Evolutionary conservation across 78 protist genomes (phyloP).

Genomic region (Polysphondylium violaceum): DNA sequence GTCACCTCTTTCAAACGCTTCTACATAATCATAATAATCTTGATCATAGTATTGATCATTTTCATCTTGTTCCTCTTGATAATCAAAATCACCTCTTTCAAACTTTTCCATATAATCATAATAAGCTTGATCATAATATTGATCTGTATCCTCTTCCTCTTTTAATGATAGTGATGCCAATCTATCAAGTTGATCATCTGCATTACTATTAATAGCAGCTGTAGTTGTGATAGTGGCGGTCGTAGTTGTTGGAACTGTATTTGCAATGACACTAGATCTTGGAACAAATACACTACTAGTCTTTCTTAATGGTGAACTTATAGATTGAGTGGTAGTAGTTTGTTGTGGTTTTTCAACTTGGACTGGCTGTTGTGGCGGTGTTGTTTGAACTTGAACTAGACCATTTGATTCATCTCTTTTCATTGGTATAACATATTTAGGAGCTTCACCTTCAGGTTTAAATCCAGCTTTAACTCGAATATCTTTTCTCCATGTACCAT

Average conservation of each 20-base stretch:
- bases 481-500: conserved; percentile 82
- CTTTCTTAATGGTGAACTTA: neutral
- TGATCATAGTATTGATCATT: no score
- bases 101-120: no score
- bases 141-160: no score
- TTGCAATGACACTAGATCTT: neutral
- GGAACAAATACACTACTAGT: neutral
- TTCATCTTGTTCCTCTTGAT: no score
- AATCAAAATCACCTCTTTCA: neutral
- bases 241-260: conserved; percentile 3
- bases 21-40: no score
- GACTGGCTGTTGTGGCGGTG: neutral
- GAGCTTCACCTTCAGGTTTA: conserved; percentile 30
- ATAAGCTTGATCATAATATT: no score
- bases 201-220: no score
- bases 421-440: conserved; percentile 37
- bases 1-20: neutral
- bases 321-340: neutral
- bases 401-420: conserved; percentile 6
- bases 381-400: neutral
- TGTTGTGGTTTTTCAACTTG: neutral
- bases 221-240: conserved; percentile 13
- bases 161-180: no score
- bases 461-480: conserved; percentile 57
- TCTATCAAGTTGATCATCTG: no score